These are phyloP conservation scores for Coniochaeta prunicola DNA, from an alignment of 2,329 filamentous ascomycete genomes.

Conservation along the genomic window DNA sequence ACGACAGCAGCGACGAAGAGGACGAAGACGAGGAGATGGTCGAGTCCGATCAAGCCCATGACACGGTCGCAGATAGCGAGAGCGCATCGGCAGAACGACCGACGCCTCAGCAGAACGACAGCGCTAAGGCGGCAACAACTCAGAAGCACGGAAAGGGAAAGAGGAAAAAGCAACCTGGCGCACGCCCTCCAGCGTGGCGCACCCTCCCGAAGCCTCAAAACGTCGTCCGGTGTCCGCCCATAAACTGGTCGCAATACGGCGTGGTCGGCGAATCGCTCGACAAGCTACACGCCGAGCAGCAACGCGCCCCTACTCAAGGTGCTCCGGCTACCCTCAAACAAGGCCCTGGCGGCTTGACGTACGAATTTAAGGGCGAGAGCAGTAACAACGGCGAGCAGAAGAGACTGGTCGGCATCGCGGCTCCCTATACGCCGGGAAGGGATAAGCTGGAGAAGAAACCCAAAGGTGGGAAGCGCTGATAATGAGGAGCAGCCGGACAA, in stretches of 20 bases:
- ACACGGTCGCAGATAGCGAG: not conserved
- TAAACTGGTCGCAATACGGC: conserved; percentile 94
- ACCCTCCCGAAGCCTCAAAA: conserved; percentile 71
- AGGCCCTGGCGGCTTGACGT: conserved; percentile 29
- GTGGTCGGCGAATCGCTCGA: conserved; percentile 81
- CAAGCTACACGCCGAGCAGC: conserved; percentile 75
- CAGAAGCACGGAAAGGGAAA: conserved; percentile 6
- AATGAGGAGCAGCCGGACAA: not conserved
- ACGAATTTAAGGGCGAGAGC: conserved; percentile 38
- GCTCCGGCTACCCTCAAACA: conserved; percentile 33
- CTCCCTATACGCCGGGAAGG: conserved; percentile 46
- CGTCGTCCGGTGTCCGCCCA: conserved; percentile 75
- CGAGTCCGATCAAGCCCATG: not conserved
- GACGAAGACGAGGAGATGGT: conserved; percentile 21
- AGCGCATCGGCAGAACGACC: not conserved
- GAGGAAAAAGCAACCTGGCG: conserved; percentile 12
- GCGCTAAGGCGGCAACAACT: conserved; percentile 3
- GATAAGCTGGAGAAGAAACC: conserved; percentile 37
- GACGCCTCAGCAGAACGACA: conserved; percentile 10
- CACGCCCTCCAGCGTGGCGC: conserved; percentile 40
- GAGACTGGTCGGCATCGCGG: conserved; percentile 43
- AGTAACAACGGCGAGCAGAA: conserved; percentile 28
- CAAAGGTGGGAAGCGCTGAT: conserved; percentile 21
- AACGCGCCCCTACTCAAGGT: conserved; percentile 53
- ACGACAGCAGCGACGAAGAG: conserved; percentile 17